Base-by-base conservation (phyloP, 805 yeast species). In the Ogataea henricii region DNA sequence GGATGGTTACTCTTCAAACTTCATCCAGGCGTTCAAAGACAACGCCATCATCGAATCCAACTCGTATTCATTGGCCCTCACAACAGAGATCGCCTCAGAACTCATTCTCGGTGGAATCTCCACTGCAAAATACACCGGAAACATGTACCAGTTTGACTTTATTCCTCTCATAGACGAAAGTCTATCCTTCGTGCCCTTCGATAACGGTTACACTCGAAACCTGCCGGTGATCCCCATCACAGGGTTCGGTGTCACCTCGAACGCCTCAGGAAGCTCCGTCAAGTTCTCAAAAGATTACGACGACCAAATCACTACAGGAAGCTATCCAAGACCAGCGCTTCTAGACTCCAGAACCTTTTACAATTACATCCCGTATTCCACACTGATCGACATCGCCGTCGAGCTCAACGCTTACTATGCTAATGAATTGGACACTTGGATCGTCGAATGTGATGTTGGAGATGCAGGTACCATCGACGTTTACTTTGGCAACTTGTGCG, bases 381-480 rank as follows among this genome's bases (percentile, higher is more conserved):
- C 79, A 4, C 68, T 87, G 35, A 71, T 86, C 43, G 79, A 78
- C 54, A 64, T 87, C 25, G 89, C 91, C 0, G 71, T 85, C 21
- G 91, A 87, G 64, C 67, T 83, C 33, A 82, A 83, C 57, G 92
- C 92, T 0, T 77, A 73, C 52, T 87, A 79, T 59, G 73, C 77
- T 3, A 62, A 66, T 3, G 68, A 70, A 5, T 58, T 71, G 6
- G 69, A 68, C 20, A 57, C 74, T 14, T 87, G 92, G 92, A 56
- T 84, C 13, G 83, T 83, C 12, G 76, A 77, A 48, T 87, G 94
- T 67, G 66, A 75, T 10, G 66, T 84, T 13, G 74, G 72, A 1
- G 56, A 65, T 4, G 64, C 74, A 20, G 89, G 88, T 1, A 66
- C 74, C 0, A 46, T 87, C 7, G 71, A 75, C 40, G 76, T 85